Conservation (phyloP, 2,329 filamentous ascomycete species). For the Mariannaea elegans region DNA sequence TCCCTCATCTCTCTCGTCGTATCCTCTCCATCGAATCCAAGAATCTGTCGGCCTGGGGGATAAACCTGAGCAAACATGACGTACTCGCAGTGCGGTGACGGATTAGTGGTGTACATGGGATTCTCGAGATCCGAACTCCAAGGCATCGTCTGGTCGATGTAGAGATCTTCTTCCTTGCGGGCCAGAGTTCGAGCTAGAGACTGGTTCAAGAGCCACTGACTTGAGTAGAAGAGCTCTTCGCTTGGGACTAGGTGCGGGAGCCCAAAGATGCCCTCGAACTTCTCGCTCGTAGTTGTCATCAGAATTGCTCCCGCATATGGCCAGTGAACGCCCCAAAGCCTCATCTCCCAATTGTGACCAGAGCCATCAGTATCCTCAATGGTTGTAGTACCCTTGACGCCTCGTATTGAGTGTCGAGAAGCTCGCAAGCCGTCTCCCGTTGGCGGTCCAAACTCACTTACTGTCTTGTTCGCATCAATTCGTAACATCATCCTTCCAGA, state of each 20-base stretch:
- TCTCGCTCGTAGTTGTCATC: slow-evolving; percentile 90
- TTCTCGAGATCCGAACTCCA: slow-evolving; percentile 78
- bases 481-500: slow-evolving; percentile 76
- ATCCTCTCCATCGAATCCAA: slow-evolving; percentile 46
- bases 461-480: slow-evolving; percentile 64
- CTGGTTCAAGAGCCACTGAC: slow-evolving; percentile 73
- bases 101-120: slow-evolving; percentile 64
- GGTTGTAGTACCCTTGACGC: slow-evolving; percentile 74
- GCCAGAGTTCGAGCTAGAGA: slow-evolving; percentile 75
- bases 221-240: slow-evolving; percentile 63
- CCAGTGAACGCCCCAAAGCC: slow-evolving; percentile 87
- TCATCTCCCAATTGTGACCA: slow-evolving; percentile 81
- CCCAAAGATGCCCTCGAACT: slow-evolving; percentile 90
- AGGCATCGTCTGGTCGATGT: slow-evolving; percentile 70
- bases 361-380: slow-evolving; percentile 74
- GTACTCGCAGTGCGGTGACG: slow-evolving; percentile 84
- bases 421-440: slow-evolving; percentile 45
- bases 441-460: slow-evolving; percentile 54
- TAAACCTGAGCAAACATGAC: slow-evolving; percentile 85
- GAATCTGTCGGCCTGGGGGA: slow-evolving; percentile 54
- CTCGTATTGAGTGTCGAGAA: slow-evolving; percentile 67
- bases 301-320: slow-evolving; percentile 81
- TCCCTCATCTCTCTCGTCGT: slow-evolving; percentile 41
- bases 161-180: slow-evolving; percentile 66
- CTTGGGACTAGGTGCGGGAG: slow-evolving; percentile 81